Base-by-base conservation (phyloP, 257 asterid genomes). In the Voacanga thouarsii region DNA sequence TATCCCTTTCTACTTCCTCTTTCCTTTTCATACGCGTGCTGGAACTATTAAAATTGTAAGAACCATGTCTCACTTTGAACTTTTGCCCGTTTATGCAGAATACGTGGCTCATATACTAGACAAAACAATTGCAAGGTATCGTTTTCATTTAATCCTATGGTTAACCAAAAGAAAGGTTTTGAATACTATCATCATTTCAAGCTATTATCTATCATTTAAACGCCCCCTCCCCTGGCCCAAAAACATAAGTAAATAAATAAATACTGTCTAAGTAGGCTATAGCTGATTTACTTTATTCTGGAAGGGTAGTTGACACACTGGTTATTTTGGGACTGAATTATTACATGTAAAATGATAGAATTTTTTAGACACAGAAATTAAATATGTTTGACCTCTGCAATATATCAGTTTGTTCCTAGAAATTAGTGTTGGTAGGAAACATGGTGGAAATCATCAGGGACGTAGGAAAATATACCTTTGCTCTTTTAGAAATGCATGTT, bases 91-190 rank as follows among this genome's bases (percentile, higher is more conserved):
- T 82, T 69, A 65, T 87, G 91, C 98, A 94, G 97, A 86, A 85
- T 90, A 81, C 71, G 96, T 90, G 86, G 87, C 89, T 84, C 89
- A 92, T 85, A 7, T 90, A 69, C 91, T 94, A 60, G 98, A 94
- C 89, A 94, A 92, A 77, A 78, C 92, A 45, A 84, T 94, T 72
- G 96, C 97, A 71, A 90, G 96, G 97, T 93, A 89, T 41, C 44
- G 43, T 75, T 76, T 78, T 75, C 69, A 28, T 65, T 72, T 11
- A 65, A 76, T 33, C 30, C 50, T 65, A 6, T 41, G 60, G 74
- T 6, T 8, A 41, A 12, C 24, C 68, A 75, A 75, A 47, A 37
- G 5, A 51, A 74, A 6, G 43, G 18, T 5, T 37, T 3, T 41
- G 24, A 43, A 44, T 75, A 56, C 6, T 24, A 28, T 19, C 2